phyloP scores from a whole-genome alignment of 208 protist species.

The Crithidia expoeki region DNA sequence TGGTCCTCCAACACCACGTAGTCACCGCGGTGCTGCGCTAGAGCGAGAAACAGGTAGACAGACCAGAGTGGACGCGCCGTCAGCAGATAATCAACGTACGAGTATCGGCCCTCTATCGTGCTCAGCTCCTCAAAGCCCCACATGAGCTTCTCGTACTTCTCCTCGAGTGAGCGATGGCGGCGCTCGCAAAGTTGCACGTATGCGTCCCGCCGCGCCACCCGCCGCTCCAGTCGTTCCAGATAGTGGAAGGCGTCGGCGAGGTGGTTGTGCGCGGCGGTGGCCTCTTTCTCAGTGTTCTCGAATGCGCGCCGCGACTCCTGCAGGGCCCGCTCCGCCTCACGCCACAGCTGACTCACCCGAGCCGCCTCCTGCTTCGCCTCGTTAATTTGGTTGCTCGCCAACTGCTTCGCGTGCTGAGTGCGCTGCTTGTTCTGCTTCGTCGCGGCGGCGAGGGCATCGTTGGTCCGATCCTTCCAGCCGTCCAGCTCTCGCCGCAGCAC shows the following conservation, averaged over 20 bases:
- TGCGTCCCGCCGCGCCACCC: conserved; percentile 70
- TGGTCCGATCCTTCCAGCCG: conserved; percentile 66
- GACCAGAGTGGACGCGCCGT: conserved; percentile 67
- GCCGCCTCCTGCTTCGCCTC: conserved; percentile 64
- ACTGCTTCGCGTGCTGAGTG: conserved; percentile 26
- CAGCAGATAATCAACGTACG: conserved; percentile 79
- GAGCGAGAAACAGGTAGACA: conserved; percentile 62
- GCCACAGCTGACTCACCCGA: conserved; percentile 75
- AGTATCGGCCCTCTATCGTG: conserved; percentile 63
- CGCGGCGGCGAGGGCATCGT: conserved; percentile 29
- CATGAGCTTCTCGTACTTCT: conserved; percentile 90
- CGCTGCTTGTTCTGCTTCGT: conserved; percentile 39
- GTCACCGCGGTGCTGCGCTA: conserved; percentile 62
- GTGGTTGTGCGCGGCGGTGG: conserved; percentile 71
- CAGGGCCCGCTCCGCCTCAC: conserved; percentile 83
- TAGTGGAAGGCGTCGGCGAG: conserved; percentile 81
- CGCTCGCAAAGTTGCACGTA: conserved; percentile 54
- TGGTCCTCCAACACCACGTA: conserved; percentile 36
- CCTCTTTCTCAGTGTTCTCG: conserved; percentile 86
- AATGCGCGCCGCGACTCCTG: conserved; percentile 76
- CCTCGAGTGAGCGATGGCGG: conserved; percentile 69
- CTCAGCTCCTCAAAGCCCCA: conserved; percentile 85
- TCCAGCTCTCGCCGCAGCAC: conserved; percentile 68
- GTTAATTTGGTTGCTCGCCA: conserved; percentile 40
- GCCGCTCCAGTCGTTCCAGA: conserved; percentile 85